Base-by-base conservation (phyloP, 768 basidiomycete genomes). In the Trametes cingulata region DNA sequence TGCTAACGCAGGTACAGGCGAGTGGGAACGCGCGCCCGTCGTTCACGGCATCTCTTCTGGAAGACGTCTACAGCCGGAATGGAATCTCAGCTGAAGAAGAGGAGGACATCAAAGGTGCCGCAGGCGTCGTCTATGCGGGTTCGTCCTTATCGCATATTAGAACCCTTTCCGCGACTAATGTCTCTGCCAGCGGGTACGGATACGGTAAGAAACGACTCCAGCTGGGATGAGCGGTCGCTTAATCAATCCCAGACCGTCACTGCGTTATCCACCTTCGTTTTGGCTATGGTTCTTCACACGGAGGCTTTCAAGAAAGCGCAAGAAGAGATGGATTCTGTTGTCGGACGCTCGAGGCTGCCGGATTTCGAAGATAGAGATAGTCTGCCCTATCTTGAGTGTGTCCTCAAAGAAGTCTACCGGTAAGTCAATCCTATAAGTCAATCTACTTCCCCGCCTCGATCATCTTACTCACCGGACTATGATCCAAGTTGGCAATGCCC, bases 311-410 rank as follows among this genome's bases (percentile, higher is more conserved):
- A 55, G 37, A 76, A 73, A 53, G 80, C 77, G 9, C 79, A 80
- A 50, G 68, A 68, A n/a, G 81, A 82, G 59, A 67, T 81, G 2
- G 79, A 80, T 53, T 50, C 66, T 1, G 76, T 80, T 3, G 65
- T 79, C 12, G 80, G 80, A n/a, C 60, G 49, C 9, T 72, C 75
- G 50, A 69, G 80, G 0, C 72, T 80, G 1, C 78, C 79, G 6
- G 70, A 68, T 13, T 74, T 75, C 58, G 69, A 67, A 9, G 80
- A 82, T 60, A 67, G 76, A 33, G 69, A 68, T 7, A 69, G 68
- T 10, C 67, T 82, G 27, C 81, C 80, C 0, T 80, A 78, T 61
- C 67, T 77, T 5, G 75, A 77, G 24, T 75, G 75, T 5, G 43
- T 82, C 12, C 68, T 71, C 17, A 71, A 72, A 27, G 80, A 81